Evolutionary conservation across 176 grass and related monocot genomes (phyloP), one percentile per base, ranked within the genome.

Genomic region (Triticum turgidum): DNA sequence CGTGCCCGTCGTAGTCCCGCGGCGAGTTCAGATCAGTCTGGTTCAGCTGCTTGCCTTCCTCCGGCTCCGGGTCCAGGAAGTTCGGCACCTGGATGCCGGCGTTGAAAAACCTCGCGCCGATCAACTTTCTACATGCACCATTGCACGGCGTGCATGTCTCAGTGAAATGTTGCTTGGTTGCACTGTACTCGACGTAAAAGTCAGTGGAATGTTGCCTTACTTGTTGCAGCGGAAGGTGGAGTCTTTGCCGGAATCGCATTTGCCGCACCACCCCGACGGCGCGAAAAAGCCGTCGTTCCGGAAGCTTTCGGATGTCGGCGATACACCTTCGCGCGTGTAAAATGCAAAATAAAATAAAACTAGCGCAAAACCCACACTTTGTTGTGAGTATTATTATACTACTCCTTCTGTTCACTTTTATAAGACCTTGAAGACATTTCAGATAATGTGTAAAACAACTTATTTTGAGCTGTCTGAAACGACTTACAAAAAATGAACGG

Each of bases 51-150:
- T 17, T 30, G 12, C 10, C 77, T n/a, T 1, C 6, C 35, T 6
- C 35, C 25, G 17, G 15, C 61, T 58, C 47, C 4, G 47, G 17
- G 54, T 21, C 54, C 54, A 32, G 80, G 1, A 7, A 14, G 5
- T 58, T 5, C 2, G 1, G 4, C 13, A 7, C 12, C 20, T 27
- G 11, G 38, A 88, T 82, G 52, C 88, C 42, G 3, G 13, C 37
- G 75, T 76, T 90, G 90, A 92, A 97, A 77, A 82, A 90, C 84
- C 86, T 81, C n/a, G 92, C 88, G 27, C 88, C 94, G 67, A 94
- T 90, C 65, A 97, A 65, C 90, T 97, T 97, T 17, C 92, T 97
- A 68, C 79, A 73, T 18, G 20, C 10, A 22, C 33, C 32, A 52
- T 52, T 52, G 49, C 49, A 52, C 49, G 49, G 62, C 11, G 5